Conservation (phyloP, 2,329 filamentous ascomycete genomes). For the Trichoderma cornu-damae region DNA sequence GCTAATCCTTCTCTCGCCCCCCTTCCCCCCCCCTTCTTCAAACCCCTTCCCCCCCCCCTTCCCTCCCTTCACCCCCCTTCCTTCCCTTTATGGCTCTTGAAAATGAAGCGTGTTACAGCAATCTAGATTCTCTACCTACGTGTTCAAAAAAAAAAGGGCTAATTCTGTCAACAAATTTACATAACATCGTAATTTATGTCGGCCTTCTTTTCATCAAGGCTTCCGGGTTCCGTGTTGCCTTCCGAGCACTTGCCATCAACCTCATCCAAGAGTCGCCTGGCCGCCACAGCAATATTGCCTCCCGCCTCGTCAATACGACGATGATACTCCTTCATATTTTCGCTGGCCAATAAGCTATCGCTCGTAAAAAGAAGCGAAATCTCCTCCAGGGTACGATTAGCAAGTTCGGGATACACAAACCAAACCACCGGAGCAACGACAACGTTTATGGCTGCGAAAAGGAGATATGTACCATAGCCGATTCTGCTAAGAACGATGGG, state of each 20-base stretch:
- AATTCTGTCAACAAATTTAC: conserved; percentile 10
- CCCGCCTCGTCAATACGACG: conserved; percentile 23
- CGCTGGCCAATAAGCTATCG: conserved; percentile 40
- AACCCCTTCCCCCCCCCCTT: neutral
- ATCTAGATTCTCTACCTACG: neutral
- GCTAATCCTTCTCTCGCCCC: neutral
- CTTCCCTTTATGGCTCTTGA: neutral
- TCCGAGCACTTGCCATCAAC: conserved; percentile 19
- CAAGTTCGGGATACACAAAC: conserved; percentile 30
- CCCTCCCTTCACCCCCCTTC: neutral
- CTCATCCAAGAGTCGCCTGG: conserved; percentile 23
- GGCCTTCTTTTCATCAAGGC: conserved; percentile 7
- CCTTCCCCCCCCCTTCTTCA: neutral
- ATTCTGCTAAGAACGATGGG: conserved; percentile 48
- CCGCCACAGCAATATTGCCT: conserved; percentile 23
- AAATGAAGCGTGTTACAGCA: neutral
- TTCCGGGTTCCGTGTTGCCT: neutral
- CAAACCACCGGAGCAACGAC: conserved; percentile 47
- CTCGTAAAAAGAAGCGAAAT: conserved; percentile 45
- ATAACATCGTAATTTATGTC: conserved; percentile 9
- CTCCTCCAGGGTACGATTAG: conserved; percentile 24
- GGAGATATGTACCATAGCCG: conserved; percentile 45
- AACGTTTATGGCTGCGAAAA: conserved; percentile 48
- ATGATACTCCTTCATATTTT: conserved; percentile 39
- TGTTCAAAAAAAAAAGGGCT: conserved; percentile 6